Conservation (phyloP, 2,329 filamentous ascomycete species). For the Herpotrichia juniperi region DNA sequence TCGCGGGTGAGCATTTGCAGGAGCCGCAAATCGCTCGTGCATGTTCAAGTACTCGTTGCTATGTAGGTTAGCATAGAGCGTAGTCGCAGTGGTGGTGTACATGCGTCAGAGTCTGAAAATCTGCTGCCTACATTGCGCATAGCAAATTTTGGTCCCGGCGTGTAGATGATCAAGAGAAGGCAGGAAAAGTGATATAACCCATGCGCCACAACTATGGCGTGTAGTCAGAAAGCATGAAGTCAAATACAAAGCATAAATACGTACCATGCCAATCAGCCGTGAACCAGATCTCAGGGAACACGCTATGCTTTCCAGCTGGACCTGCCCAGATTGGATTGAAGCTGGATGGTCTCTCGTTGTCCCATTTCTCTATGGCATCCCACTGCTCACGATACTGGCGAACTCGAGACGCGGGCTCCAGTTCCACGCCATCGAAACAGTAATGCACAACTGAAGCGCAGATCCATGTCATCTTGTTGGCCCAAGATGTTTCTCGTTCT, state of each 20-base stretch:
- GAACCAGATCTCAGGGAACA: conserved; percentile 35
- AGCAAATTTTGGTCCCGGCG: conserved; percentile 34
- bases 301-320: conserved; percentile 11
- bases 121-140: conserved; percentile 23
- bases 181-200: conserved; percentile 35
- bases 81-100: background rate
- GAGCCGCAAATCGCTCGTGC: conserved; percentile 34
- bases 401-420: conserved; percentile 16
- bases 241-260: background rate
- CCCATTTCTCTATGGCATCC: conserved; percentile 31
- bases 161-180: conserved; percentile 37
- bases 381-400: conserved; percentile 30
- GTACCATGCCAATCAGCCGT: conserved; percentile 41
- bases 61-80: conserved; percentile 5
- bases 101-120: conserved; percentile 28
- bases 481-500: conserved; percentile 37
- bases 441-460: conserved; percentile 37
- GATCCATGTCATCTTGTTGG: conserved; percentile 42
- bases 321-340: conserved; percentile 39
- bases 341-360: conserved; percentile 23
- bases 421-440: conserved; percentile 29
- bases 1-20: conserved; percentile 30
- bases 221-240: background rate
- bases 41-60: conserved; percentile 30
- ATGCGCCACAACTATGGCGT: conserved; percentile 26